Percentiles rank a stretch among this genome's conserved stretches.
Evolutionary conservation across 768 basidiomycete species (phyloP).

Genomic region (Lactarius hatsudake): DNA sequence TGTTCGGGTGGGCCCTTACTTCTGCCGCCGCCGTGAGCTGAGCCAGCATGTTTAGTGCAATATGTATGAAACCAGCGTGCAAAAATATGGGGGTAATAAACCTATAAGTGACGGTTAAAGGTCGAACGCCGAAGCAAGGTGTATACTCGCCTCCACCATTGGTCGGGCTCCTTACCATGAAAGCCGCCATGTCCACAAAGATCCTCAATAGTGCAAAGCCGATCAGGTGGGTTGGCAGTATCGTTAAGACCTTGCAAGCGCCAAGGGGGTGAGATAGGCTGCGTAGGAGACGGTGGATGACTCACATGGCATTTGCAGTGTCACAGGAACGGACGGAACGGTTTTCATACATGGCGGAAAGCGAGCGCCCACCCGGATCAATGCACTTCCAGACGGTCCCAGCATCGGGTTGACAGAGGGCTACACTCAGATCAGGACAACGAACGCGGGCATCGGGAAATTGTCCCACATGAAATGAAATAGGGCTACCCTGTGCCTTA

Average conservation of each 20-base stretch:
- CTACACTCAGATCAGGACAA: constrained; percentile 36
- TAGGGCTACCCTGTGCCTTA: constrained; percentile 72
- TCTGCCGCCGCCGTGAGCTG: constrained; percentile 79
- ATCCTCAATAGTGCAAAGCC: constrained; percentile 70
- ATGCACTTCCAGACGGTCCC: constrained; percentile 79
- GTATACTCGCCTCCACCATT: constrained; percentile 49
- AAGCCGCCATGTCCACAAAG: constrained; percentile 89
- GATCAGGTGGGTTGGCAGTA: constrained; percentile 72
- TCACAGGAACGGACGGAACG: constrained; percentile 53
- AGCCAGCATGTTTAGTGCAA: constrained; percentile 85
- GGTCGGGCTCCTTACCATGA: constrained; percentile 44
- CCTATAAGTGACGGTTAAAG: constrained; percentile 38
- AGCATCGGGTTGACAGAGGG: constrained; percentile 87
- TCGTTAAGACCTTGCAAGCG: constrained; percentile 65
- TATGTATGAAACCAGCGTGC: constrained; percentile 95
- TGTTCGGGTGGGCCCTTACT: constrained; percentile 37
- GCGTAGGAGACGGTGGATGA: constrained; percentile 1
- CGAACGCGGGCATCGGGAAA: not conserved
- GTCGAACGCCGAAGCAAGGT: not conserved
- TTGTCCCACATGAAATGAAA: constrained; percentile 73
- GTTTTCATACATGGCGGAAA: constrained; percentile 92
- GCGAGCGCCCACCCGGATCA: constrained; percentile 87
- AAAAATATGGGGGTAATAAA: constrained; percentile 64
- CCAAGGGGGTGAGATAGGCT: constrained; percentile 1
- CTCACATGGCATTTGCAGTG: constrained; percentile 57